These are phyloP conservation scores for Aspergillus hiratsukae DNA, from an alignment of 2,329 filamentous ascomycete species.

Conservation along the genomic window DNA sequence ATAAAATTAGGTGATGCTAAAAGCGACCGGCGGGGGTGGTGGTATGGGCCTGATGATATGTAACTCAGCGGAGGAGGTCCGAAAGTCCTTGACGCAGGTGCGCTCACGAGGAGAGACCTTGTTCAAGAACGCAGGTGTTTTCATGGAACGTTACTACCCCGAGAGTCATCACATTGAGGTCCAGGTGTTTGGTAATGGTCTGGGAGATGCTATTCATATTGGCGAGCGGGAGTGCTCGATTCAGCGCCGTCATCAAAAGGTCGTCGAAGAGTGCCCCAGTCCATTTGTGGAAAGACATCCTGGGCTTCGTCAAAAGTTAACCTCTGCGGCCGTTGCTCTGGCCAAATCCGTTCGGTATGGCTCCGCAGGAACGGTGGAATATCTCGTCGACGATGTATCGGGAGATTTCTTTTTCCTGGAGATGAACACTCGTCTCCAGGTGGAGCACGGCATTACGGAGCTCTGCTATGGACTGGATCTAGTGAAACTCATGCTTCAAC, in stretches of 20 bases:
- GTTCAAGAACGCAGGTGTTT: conserved; percentile 78
- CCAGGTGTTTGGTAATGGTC: conserved; percentile 80
- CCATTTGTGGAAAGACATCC: conserved; percentile 54
- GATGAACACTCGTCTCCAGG: conserved; percentile 57
- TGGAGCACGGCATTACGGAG: conserved; percentile 57
- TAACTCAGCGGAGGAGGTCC: conserved; percentile 62
- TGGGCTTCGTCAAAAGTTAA: conserved; percentile 60
- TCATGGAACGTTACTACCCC: conserved; percentile 78
- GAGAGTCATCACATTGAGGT: conserved; percentile 82
- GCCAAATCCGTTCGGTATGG: conserved; percentile 61
- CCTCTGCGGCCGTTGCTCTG: conserved; percentile 65
- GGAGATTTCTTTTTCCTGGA: conserved; percentile 69
- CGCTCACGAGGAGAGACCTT: conserved; percentile 70
- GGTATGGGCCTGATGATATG: conserved; percentile 84
- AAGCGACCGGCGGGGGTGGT: conserved; percentile 75
- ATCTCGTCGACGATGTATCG: conserved; percentile 78
- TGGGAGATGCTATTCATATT: conserved; percentile 74
- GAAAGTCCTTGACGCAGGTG: conserved; percentile 65
- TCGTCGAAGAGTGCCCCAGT: conserved; percentile 83
- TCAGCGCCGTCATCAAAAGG: conserved; percentile 83
- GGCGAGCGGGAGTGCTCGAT: conserved; percentile 86
- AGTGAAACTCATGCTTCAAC: conserved; percentile 53
- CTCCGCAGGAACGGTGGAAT: conserved; percentile 87
- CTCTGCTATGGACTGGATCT: conserved; percentile 52
- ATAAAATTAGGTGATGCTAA: conserved; percentile 61